Conservation (phyloP, 345 rosid genomes). For the Ceriops decandra region DNA sequence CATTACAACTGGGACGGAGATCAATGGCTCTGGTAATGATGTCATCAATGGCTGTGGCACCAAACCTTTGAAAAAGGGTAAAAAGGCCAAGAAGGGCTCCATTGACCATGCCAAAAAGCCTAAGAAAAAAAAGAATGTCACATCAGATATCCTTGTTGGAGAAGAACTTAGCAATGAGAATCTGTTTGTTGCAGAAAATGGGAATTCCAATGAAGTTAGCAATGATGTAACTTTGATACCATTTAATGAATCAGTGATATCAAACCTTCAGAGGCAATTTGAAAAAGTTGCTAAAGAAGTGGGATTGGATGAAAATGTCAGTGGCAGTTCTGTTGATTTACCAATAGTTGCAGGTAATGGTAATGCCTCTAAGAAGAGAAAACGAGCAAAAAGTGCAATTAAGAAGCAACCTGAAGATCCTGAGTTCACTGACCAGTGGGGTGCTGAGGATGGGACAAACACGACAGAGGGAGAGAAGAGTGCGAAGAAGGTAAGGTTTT, state of each 20-base stretch:
- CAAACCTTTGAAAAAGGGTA: slow-evolving; percentile 44
- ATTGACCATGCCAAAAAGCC: not conserved
- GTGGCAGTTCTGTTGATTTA: slow-evolving; percentile 41
- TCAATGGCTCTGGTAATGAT: slow-evolving; percentile 20
- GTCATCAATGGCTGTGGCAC: slow-evolving; percentile 29
- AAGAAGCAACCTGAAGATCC: slow-evolving; percentile 25
- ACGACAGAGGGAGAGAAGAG: slow-evolving; percentile 55
- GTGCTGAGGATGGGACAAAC: slow-evolving; percentile 35
- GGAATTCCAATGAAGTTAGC: slow-evolving; percentile 23
- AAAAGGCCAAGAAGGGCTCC: slow-evolving; percentile 40
- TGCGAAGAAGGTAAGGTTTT: slow-evolving; percentile 82
- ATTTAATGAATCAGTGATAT: slow-evolving; percentile 55
- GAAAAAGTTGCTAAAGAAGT: slow-evolving; percentile 82
- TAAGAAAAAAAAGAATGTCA: slow-evolving; percentile 23
- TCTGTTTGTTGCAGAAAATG: slow-evolving; percentile 10
- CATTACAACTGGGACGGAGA: slow-evolving; percentile 28
- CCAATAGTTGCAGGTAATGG: slow-evolving; percentile 34
- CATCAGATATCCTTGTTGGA: slow-evolving; percentile 9
- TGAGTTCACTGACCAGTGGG: slow-evolving; percentile 28
- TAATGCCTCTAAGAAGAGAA: slow-evolving; percentile 58
- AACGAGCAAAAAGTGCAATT: slow-evolving; percentile 47
- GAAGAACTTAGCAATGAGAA: slow-evolving; percentile 21
- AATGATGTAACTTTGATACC: slow-evolving; percentile 20
- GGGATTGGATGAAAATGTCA: slow-evolving; percentile 37
- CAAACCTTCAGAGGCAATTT: slow-evolving; percentile 84